Evolutionary conservation across 257 asterid genomes (phyloP).

Genomic region (Solanum pinnatisectum): DNA sequence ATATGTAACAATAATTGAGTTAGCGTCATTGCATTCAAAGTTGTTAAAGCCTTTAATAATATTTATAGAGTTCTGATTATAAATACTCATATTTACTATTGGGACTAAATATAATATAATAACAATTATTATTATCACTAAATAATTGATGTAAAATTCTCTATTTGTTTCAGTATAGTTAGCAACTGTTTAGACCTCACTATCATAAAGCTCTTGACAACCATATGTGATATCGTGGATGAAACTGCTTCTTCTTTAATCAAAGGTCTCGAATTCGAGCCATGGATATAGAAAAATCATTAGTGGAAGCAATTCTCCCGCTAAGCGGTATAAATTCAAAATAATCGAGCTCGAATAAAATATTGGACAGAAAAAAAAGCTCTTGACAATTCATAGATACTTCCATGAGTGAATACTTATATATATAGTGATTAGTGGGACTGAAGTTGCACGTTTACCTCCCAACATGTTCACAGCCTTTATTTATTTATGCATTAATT

Average conservation of each 20-base stretch:
- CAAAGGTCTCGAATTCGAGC: rapidly evolving
- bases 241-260: rapidly evolving
- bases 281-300: not conserved
- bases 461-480: not conserved
- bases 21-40: no score
- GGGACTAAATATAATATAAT: no score
- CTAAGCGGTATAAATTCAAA: rapidly evolving
- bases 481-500: not conserved
- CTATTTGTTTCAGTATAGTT: no score
- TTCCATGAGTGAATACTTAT: not conserved
- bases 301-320: rapidly evolving
- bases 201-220: not conserved
- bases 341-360: no score
- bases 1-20: no score
- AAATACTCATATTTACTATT: no score
- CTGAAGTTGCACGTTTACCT: not conserved
- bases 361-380: not conserved
- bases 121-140: no score
- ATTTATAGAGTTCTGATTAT: no score
- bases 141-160: no score
- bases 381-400: not conserved
- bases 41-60: no score
- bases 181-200: no score
- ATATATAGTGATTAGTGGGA: not conserved
- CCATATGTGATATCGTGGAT: rapidly evolving